These are phyloP conservation scores for Ogataea thermomethanolica DNA, from an alignment of 805 yeast genomes.

Conservation along the genomic window DNA sequence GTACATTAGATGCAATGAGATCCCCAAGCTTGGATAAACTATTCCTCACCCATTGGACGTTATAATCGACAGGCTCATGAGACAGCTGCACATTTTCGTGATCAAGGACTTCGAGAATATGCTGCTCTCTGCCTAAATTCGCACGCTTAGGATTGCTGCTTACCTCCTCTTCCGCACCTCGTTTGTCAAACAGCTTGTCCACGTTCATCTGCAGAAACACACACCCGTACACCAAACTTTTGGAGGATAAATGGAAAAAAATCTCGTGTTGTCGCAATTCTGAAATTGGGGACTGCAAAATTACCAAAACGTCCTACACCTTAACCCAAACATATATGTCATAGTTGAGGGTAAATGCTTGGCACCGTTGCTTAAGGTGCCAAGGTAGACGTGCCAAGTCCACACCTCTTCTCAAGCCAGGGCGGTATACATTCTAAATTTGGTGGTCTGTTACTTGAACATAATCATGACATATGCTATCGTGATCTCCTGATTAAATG, in stretches of 20 bases:
- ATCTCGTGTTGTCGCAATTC: too few species aligned
- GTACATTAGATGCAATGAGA: slow-evolving; percentile 10
- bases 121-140: not conserved
- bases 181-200: slow-evolving; percentile 6
- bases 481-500: too few species aligned
- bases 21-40: slow-evolving; percentile 9
- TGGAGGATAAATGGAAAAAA: not conserved
- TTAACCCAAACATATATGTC: too few species aligned
- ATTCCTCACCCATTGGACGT: slow-evolving; percentile 13
- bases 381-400: too few species aligned
- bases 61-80: slow-evolving; percentile 3
- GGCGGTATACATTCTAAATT: too few species aligned
- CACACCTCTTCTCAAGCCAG: too few species aligned
- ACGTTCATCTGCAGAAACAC: slow-evolving; percentile 3
- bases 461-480: too few species aligned
- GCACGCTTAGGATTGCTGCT: slow-evolving; percentile 1
- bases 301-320: too few species aligned
- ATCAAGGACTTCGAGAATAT: slow-evolving; percentile 11
- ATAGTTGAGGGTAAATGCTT: too few species aligned
- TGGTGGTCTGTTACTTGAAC: too few species aligned
- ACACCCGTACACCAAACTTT: slow-evolving; percentile 10
- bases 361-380: too few species aligned
- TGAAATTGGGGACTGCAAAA: too few species aligned
- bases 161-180: not conserved
- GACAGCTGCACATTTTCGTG: slow-evolving; percentile 2